Evolutionary conservation across 179 eudicot genomes (phyloP).

Genomic region (Heliamphora pulchella): DNA sequence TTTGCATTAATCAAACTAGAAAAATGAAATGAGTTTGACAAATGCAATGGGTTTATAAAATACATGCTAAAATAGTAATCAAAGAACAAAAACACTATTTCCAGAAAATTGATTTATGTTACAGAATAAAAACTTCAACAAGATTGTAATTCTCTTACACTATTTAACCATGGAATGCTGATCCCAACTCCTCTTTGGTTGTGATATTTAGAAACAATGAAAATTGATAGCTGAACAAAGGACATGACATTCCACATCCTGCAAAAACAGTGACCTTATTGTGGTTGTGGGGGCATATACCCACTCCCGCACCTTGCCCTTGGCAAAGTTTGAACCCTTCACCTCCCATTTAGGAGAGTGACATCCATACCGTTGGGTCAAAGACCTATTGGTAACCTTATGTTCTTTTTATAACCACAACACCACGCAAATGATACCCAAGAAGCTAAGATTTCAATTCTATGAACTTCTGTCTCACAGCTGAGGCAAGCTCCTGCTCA

Average conservation of each 20-base stretch:
- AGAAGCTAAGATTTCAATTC: constrained; percentile 55
- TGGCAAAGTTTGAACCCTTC: too few species aligned
- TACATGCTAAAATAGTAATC: not conserved
- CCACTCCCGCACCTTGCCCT: too few species aligned
- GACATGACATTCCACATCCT: too few species aligned
- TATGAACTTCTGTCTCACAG: constrained; percentile 58
- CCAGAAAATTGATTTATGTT: not conserved
- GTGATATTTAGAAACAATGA: not conserved
- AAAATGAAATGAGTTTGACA: not conserved
- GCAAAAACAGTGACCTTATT: not conserved
- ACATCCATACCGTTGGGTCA: too few species aligned
- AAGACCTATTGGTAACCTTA: not conserved
- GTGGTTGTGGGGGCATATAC: too few species aligned
- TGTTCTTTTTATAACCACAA: not conserved
- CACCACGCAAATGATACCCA: not conserved
- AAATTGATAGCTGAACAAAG: not conserved
- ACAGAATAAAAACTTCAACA: not conserved
- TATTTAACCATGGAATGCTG: not conserved
- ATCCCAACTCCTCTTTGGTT: not conserved
- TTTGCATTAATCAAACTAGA: not conserved
- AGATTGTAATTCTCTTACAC: not conserved
- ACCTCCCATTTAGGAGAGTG: too few species aligned
- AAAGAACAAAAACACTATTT: not conserved
- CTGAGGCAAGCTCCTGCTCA: constrained; percentile 60
- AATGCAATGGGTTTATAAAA: too few species aligned